phyloP scores from a whole-genome alignment of 2,329 filamentous ascomycete genomes.

The Diaporthe nobilis region DNA sequence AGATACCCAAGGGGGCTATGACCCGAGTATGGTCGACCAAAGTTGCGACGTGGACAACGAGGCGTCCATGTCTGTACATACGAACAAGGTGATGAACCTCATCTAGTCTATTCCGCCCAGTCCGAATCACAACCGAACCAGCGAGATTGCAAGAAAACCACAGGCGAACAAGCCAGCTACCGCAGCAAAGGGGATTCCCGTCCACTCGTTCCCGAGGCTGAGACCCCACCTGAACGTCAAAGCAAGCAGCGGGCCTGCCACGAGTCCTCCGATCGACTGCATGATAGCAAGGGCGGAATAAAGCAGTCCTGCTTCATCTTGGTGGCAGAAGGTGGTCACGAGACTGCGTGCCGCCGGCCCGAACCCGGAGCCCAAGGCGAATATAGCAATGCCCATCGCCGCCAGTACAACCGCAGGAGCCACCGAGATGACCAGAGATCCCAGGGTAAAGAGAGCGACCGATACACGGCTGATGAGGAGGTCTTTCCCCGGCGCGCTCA shows the following conservation, averaged over 20 bases:
- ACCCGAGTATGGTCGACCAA: neutral
- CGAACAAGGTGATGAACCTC: neutral
- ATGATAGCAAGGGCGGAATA: slow-evolving; percentile 26
- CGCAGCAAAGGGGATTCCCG: slow-evolving; percentile 17
- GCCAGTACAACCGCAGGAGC: slow-evolving; percentile 10
- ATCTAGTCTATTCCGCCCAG: neutral
- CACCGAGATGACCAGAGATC: slow-evolving; percentile 16
- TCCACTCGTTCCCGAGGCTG: slow-evolving; percentile 23
- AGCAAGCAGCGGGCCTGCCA: slow-evolving; percentile 23
- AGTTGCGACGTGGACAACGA: neutral
- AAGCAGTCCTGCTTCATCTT: slow-evolving; percentile 27
- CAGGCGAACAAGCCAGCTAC: slow-evolving; percentile 30
- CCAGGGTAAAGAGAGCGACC: neutral
- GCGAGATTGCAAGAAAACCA: neutral
- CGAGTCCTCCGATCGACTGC: slow-evolving; percentile 14
- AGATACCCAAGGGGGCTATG: neutral
- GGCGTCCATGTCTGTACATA: neutral
- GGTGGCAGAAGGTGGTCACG: slow-evolving; percentile 24
- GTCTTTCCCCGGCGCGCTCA: slow-evolving; percentile 9
- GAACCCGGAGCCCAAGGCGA: slow-evolving; percentile 24
- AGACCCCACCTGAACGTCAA: slow-evolving; percentile 27
- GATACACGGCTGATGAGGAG: slow-evolving; percentile 21
- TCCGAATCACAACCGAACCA: neutral
- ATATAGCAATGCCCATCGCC: slow-evolving; percentile 3
- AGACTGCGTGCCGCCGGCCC: slow-evolving; percentile 28